Conservation (phyloP, 2,329 filamentous ascomycete species). For the Scedosporium boydii region DNA sequence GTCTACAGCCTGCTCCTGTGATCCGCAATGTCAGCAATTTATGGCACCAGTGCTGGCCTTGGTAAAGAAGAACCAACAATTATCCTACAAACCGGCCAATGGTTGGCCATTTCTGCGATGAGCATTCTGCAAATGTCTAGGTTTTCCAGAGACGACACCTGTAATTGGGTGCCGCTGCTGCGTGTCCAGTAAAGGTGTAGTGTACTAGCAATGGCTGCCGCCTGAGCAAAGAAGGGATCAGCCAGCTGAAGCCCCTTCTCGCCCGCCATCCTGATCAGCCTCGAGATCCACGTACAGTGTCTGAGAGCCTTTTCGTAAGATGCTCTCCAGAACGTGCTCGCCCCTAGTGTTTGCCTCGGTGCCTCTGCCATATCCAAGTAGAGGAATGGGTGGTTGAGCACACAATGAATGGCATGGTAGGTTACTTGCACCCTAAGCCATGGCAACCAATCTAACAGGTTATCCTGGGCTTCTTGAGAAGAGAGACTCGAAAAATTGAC, state of each 20-base stretch:
- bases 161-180: too few relatives aligned
- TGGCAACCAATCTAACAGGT: slow-evolving; percentile 38
- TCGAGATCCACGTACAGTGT: slow-evolving; percentile 43
- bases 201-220: slow-evolving; percentile 40
- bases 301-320: slow-evolving; percentile 41
- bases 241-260: slow-evolving; percentile 38
- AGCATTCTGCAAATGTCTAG: too few relatives aligned
- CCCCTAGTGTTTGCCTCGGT: slow-evolving; percentile 40
- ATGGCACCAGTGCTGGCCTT: too few relatives aligned
- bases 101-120: too few relatives aligned
- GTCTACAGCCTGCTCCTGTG: too few relatives aligned
- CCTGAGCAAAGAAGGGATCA: slow-evolving; percentile 42
- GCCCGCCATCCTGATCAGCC: slow-evolving; percentile 43
- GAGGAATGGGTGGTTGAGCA: slow-evolving; percentile 43
- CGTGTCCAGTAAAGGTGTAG: slow-evolving; percentile 45
- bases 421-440: slow-evolving; percentile 45
- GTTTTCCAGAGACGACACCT: too few relatives aligned
- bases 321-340: slow-evolving; percentile 43
- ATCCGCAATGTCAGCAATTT: too few relatives aligned
- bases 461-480: slow-evolving; percentile 31
- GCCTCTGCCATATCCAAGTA: slow-evolving; percentile 42
- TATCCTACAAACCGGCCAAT: too few relatives aligned
- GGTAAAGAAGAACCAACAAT: too few relatives aligned
- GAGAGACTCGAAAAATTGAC: slow-evolving; percentile 42
- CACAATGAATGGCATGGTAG: slow-evolving; percentile 40